Evolutionary conservation across 2,329 filamentous ascomycete genomes (phyloP).

Genomic region (Alternaria metachromatica): DNA sequence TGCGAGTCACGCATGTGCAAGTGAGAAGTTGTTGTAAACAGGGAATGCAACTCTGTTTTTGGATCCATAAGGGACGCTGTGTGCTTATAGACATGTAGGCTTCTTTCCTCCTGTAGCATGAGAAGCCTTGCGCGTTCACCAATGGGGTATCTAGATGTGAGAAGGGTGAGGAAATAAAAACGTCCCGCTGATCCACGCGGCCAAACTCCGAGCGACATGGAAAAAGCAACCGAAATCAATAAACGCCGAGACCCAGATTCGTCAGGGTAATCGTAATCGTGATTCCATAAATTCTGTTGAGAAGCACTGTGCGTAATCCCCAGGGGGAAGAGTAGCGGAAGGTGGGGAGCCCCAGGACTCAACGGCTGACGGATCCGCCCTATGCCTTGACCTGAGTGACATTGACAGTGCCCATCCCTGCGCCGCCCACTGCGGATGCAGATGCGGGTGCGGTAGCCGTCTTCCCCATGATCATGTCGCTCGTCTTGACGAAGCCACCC

Average conservation of each 20-base stretch:
- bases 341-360: not conserved
- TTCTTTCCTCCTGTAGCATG: constrained; percentile 30
- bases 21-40: not conserved
- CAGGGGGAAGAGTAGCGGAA: not conserved
- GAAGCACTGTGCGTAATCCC: not conserved
- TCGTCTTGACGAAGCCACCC: constrained; percentile 64
- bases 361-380: not conserved
- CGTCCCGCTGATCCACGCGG: not conserved
- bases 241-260: not conserved
- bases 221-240: constrained; percentile 2
- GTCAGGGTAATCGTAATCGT: not conserved
- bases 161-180: not conserved
- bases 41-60: constrained; percentile 33
- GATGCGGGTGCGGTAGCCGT: constrained; percentile 7
- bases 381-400: constrained; percentile 35
- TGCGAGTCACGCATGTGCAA: not conserved
- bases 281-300: not conserved
- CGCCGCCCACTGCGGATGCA: constrained; percentile 8
- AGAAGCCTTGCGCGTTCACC: constrained; percentile 44
- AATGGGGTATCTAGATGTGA: constrained; percentile 37
- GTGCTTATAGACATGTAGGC: constrained; percentile 32
- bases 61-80: constrained; percentile 37
- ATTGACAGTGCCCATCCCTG: constrained; percentile 20
- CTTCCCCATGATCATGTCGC: constrained; percentile 59
- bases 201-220: not conserved